phyloP scores from a whole-genome alignment of 371 early-diverging fungal species.

The Mucor lusitanicus region DNA sequence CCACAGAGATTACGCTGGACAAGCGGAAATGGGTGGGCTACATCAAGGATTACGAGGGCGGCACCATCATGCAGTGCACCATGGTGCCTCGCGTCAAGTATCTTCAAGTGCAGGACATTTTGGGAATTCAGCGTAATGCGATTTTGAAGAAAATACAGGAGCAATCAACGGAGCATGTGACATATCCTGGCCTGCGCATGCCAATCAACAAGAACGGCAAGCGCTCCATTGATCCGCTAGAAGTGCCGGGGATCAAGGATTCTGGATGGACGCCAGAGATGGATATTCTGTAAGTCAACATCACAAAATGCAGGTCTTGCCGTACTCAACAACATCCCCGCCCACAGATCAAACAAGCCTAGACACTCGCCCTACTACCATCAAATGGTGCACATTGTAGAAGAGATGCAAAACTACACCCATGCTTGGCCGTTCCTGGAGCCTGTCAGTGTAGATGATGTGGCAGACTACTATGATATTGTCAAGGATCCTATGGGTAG shows the following conservation, averaged over 20 bases:
- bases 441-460: constrained; percentile 92
- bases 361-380: constrained; percentile 61
- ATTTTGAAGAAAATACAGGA: constrained; percentile 82
- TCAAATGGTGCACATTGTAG: constrained; percentile 73
- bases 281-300: constrained; percentile 55
- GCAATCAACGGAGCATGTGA: constrained; percentile 72
- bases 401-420: constrained; percentile 77
- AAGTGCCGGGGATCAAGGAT: constrained; percentile 83
- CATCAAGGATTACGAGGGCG: constrained; percentile 99
- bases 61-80: constrained; percentile 94
- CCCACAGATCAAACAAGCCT: constrained; percentile 52
- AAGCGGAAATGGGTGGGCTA: constrained; percentile 96
- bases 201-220: constrained; percentile 51
- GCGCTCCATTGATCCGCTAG: constrained; percentile 52
- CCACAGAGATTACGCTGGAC: constrained; percentile 93
- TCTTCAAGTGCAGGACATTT: constrained; percentile 55
- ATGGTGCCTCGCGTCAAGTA: constrained; percentile 63
- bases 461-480: constrained; percentile 95
- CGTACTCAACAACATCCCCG: no score
- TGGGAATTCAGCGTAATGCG: constrained; percentile 74
- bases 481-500: constrained; percentile 99
- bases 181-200: constrained; percentile 81
- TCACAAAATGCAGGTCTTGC: not conserved
- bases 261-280: constrained; percentile 94
- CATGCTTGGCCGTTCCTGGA: constrained; percentile 98